These are phyloP conservation scores for Grosmannia serpens DNA, from an alignment of 2,329 filamentous ascomycete species.

Conservation along the genomic window DNA sequence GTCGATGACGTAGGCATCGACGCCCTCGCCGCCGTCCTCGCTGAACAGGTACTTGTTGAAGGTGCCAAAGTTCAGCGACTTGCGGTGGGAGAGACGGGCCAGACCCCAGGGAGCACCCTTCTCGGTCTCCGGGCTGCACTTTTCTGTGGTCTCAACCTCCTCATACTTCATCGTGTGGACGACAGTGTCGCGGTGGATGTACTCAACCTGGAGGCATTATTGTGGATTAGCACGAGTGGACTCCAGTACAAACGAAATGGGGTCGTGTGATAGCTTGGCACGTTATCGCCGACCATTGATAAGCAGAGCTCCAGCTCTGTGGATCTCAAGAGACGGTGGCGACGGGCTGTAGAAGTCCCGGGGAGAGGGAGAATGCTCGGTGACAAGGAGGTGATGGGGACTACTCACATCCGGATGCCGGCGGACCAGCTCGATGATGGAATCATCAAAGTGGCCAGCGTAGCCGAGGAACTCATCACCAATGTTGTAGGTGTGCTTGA, in stretches of 20 bases:
- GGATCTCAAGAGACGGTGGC: not conserved
- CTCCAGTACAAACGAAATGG: not conserved
- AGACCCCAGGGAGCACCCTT: conserved; percentile 98
- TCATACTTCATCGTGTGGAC: conserved; percentile 64
- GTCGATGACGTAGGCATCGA: conserved; percentile 97
- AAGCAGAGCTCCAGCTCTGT: not conserved
- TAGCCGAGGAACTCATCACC: conserved; percentile 77
- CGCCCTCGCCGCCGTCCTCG: conserved; percentile 82
- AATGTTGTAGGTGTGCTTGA: conserved; percentile 97
- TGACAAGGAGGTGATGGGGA: not conserved
- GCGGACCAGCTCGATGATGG: conserved; percentile 85
- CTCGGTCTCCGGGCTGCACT: conserved; percentile 54
- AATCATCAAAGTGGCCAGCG: conserved; percentile 90
- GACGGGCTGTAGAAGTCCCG: not conserved
- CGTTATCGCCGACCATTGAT: conserved; percentile 6
- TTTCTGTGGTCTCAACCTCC: conserved; percentile 22
- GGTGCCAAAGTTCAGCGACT: conserved; percentile 73
- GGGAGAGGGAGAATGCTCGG: not conserved
- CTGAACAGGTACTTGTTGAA: conserved; percentile 99
- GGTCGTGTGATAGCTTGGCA: conserved; percentile 4
- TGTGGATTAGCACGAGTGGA: not conserved
- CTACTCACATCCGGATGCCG: conserved; percentile 89
- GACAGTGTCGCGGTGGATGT: conserved; percentile 87
- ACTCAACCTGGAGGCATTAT: conserved; percentile 60
- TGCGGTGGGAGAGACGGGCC: conserved; percentile 92